Conservation (phyloP, 352 stramenopile species). For the Globisporangium rhizosaccharum region DNA sequence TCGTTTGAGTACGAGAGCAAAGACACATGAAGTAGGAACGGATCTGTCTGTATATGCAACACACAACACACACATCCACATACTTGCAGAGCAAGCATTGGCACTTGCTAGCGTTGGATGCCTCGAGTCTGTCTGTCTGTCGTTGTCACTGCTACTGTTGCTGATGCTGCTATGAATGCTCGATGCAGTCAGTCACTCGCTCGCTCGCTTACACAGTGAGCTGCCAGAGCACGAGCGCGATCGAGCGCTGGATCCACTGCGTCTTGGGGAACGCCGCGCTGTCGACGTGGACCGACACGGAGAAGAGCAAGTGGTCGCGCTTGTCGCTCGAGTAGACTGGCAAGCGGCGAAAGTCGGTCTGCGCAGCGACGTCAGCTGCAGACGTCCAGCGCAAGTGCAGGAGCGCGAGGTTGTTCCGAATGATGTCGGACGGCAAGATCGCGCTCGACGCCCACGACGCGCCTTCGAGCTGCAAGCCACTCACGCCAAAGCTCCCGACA, state of each 20-base stretch:
- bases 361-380: slow-evolving; percentile 22
- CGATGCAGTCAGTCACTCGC: too few relatives aligned
- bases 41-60: slow-evolving; percentile 2
- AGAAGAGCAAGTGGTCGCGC: slow-evolving; percentile 77
- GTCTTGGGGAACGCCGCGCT: slow-evolving; percentile 39
- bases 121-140: not conserved
- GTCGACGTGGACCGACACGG: slow-evolving; percentile 64
- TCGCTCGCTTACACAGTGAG: not conserved
- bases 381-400: slow-evolving; percentile 70
- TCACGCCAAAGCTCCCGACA: slow-evolving; percentile 51
- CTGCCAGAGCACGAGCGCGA: slow-evolving; percentile 82
- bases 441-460: slow-evolving; percentile 58
- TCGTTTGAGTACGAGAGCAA: not conserved
- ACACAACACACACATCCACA: slow-evolving; percentile 1
- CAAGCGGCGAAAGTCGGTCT: slow-evolving; percentile 34
- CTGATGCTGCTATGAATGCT: not conserved
- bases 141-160: not conserved
- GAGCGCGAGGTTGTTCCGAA: slow-evolving; percentile 60
- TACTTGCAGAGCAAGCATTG: too few relatives aligned
- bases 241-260: slow-evolving; percentile 78
- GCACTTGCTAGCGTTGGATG: not conserved
- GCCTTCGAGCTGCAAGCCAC: slow-evolving; percentile 81
- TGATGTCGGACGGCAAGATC: slow-evolving; percentile 72
- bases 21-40: not conserved
- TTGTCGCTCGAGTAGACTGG: slow-evolving; percentile 83